These are phyloP conservation scores for Phytophthora sansomeana DNA, from an alignment of 352 stramenopile species.

Conservation along the genomic window DNA sequence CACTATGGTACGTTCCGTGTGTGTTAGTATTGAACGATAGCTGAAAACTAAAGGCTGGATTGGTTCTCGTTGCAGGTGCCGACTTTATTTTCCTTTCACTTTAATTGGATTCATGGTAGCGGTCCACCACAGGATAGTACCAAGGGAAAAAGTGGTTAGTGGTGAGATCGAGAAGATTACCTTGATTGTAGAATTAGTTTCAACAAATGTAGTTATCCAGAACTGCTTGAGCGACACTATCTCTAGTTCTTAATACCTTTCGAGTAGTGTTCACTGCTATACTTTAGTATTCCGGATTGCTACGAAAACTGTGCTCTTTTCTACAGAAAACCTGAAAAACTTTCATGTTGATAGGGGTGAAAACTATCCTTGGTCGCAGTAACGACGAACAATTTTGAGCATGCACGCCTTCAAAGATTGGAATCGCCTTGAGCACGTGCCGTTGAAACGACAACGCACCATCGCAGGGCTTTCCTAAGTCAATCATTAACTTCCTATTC, in stretches of 20 bases:
- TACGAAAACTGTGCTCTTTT: too few species aligned
- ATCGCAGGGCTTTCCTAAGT: not conserved
- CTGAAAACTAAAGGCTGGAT: too few species aligned
- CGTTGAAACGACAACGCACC: not conserved
- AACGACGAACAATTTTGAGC: not conserved
- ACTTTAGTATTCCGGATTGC: too few species aligned
- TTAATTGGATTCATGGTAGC: constrained; percentile 11
- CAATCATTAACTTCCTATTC: constrained; percentile 10
- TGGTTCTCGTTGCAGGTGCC: constrained; percentile 14
- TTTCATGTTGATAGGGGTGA: not conserved
- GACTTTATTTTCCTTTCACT: constrained; percentile 19
- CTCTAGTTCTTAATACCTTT: too few species aligned
- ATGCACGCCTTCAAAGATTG: not conserved
- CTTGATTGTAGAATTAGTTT: too few species aligned
- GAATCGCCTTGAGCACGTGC: not conserved
- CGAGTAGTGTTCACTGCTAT: too few species aligned
- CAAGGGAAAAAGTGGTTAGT: not conserved
- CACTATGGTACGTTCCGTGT: constrained; percentile 28
- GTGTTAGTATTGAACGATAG: too few species aligned
- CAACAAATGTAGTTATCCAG: too few species aligned
- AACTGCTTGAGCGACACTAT: too few species aligned
- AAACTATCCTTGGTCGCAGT: not conserved
- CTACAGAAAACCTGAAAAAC: not conserved
- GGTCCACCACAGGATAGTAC: not conserved
- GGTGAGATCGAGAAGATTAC: too few species aligned